Base-by-base conservation (phyloP, 352 stramenopile species). In the Phytophthora cajani region DNA sequence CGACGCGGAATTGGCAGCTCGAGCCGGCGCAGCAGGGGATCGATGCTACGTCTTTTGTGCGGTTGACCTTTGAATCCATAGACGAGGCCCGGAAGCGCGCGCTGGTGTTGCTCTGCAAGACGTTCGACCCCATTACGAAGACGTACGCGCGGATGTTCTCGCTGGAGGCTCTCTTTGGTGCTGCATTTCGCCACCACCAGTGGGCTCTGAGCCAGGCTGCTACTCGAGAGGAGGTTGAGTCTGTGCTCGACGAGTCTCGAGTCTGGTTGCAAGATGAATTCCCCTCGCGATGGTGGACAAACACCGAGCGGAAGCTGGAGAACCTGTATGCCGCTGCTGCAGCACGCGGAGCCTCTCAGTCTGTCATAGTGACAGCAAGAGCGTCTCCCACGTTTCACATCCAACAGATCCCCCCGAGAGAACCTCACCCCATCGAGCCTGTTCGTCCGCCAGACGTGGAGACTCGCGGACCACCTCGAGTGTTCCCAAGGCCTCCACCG, bases 91-190 rank as follows among this genome's bases (percentile, higher is more conserved):
- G 85, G 7, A 82, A 86, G 19, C 84, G 88, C 19, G 85, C 85
- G 11, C 57, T 94, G 21, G 58, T 94, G 61, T 69, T 95, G 21
- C 50, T 94, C 11, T 81, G 80, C 49, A 93, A 93, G 67, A 95
- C 88, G 4, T 95, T 90, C 62, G 83, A 95, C 19, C 84, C 84
- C 2, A 62, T 87, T 25, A 81, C 76, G 0, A 65, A 70, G 40
- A 88, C 71, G 32, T 92, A 85, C 62, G 88, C 82, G 11, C 75
- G 77, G 7, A 58, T 95, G 53, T 93, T 84, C 25, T 82, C 84
- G 47, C 53, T 91, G 17, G 85, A 93, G 46, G 73, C 73, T n/a
- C 72, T 93, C 3, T 72, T 84, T 11, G 79, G 77, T 0, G 70
- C 80, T 32, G 75, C 69, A 36, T 78, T 93, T 59, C 73, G 81